A percentile compares a stretch with the other conserved stretches of the same genome.
Evolutionary conservation across 148 eudicot genomes (phyloP).

Genomic region (Cornus controversa): DNA sequence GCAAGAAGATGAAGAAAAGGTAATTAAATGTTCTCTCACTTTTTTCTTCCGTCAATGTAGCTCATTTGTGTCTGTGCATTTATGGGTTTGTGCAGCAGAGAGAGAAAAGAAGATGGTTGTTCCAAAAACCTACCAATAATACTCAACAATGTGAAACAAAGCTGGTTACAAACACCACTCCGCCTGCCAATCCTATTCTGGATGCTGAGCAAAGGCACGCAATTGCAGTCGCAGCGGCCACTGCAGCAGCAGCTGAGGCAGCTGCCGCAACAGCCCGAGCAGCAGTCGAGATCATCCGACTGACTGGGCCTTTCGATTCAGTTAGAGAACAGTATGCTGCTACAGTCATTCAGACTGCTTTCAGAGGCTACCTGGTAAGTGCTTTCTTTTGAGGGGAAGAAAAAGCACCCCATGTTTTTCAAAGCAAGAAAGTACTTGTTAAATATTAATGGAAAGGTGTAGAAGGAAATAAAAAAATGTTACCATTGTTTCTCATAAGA

Average conservation of each 20-base stretch:
- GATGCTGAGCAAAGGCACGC: conserved; percentile 41
- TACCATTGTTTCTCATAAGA: neutral
- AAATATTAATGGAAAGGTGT: too few relatives aligned
- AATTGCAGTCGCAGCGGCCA: conserved; percentile 50
- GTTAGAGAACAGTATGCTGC: conserved; percentile 62
- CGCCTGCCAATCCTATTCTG: neutral
- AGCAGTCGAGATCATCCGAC: conserved; percentile 52
- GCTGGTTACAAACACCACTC: neutral
- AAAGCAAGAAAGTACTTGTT: too few relatives aligned
- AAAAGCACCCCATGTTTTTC: too few relatives aligned
- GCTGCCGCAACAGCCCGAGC: conserved; percentile 56
- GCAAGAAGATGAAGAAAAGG: conserved; percentile 49
- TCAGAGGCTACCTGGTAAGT: conserved; percentile 81
- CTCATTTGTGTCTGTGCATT: neutral
- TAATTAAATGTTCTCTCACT: conserved; percentile 3
- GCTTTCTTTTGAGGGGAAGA: too few relatives aligned
- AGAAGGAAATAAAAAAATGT: neutral
- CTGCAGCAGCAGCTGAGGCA: conserved; percentile 52
- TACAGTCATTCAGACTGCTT: conserved; percentile 71
- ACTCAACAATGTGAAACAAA: conserved; percentile 27
- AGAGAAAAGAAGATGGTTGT: conserved; percentile 74
- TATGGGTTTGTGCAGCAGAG: conserved; percentile 37
- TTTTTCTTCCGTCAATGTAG: neutral
- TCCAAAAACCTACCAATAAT: conserved; percentile 41
- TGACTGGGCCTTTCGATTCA: conserved; percentile 29